Conservation (phyloP, 2,329 filamentous ascomycete genomes). For the Trichoderma asperellum region DNA sequence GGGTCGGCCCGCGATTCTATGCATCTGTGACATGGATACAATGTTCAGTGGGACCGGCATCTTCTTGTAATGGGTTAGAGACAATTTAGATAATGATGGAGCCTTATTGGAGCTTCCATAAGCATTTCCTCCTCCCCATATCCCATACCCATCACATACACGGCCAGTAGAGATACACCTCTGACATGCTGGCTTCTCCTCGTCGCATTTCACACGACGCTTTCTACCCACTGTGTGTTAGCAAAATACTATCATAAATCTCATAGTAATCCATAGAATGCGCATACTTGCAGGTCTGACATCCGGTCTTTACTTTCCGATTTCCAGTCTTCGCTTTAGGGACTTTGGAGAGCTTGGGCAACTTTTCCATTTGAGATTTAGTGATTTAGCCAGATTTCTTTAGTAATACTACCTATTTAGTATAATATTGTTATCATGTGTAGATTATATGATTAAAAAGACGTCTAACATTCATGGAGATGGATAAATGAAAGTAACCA, state of each 20-base stretch:
- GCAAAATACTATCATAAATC: not conserved
- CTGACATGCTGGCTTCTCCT: conserved; percentile 38
- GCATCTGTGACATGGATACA: conserved; percentile 15
- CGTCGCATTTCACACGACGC: conserved; percentile 43
- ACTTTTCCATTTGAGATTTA: not conserved
- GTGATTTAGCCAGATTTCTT: not conserved
- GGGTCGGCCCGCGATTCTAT: conserved; percentile 8
- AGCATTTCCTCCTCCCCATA: conserved; percentile 33
- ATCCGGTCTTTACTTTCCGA: conserved; percentile 37
- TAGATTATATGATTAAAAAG: not conserved
- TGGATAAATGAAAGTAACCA: not conserved
- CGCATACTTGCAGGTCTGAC: conserved; percentile 40
- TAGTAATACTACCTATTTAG: not conserved
- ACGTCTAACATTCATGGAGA: not conserved
- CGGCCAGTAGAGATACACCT: conserved; percentile 30
- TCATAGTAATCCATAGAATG: not conserved
- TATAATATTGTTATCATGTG: not conserved
- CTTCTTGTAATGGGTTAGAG: not conserved
- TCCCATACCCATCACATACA: conserved; percentile 47
- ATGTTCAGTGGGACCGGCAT: conserved; percentile 2
- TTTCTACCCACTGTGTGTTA: conserved; percentile 11
- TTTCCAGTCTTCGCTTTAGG: not conserved
- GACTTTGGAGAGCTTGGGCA: not conserved
- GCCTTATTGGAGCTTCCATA: conserved; percentile 14
- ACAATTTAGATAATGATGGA: not conserved